These are phyloP conservation scores for Venturia asperata DNA, from an alignment of 2,329 filamentous ascomycete genomes.

Conservation along the genomic window DNA sequence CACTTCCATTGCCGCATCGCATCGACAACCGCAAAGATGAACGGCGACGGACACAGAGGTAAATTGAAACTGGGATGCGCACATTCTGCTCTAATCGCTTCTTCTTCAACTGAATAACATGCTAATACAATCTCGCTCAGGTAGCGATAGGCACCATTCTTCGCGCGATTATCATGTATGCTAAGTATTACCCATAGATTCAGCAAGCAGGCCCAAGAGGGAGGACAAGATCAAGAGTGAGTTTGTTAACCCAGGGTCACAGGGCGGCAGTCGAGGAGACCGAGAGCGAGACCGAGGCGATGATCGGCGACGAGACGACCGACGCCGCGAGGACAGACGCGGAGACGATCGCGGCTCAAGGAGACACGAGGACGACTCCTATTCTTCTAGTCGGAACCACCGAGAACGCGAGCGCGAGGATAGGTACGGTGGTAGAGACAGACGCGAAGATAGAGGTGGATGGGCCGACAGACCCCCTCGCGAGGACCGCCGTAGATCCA, in stretches of 20 bases:
- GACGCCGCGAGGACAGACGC: constrained; percentile 56
- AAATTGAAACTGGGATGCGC: background rate
- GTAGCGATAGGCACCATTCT: constrained; percentile 23
- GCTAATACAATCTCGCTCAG: constrained; percentile 17
- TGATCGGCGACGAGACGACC: constrained; percentile 31
- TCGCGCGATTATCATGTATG: constrained; percentile 35
- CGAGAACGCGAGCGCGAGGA: constrained; percentile 91
- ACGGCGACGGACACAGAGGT: constrained; percentile 12
- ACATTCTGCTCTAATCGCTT: background rate
- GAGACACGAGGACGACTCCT: constrained; percentile 73
- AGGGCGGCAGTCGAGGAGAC: constrained; percentile 14
- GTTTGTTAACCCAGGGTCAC: constrained; percentile 10
- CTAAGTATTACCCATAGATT: constrained; percentile 21
- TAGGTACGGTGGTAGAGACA: constrained; percentile 63
- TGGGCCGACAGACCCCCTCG: constrained; percentile 51
- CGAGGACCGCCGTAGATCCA: constrained; percentile 10
- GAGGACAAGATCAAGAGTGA: constrained; percentile 23
- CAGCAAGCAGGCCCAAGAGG: constrained; percentile 23
- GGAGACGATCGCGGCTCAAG: constrained; percentile 63
- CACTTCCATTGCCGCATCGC: background rate
- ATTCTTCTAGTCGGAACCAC: constrained; percentile 88
- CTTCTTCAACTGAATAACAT: background rate
- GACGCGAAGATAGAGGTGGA: constrained; percentile 54
- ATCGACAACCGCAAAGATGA: constrained; percentile 14
- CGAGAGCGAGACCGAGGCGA: constrained; percentile 34